Base-by-base conservation (phyloP, 441 rosid species). In the Populus hybrid region DNA sequence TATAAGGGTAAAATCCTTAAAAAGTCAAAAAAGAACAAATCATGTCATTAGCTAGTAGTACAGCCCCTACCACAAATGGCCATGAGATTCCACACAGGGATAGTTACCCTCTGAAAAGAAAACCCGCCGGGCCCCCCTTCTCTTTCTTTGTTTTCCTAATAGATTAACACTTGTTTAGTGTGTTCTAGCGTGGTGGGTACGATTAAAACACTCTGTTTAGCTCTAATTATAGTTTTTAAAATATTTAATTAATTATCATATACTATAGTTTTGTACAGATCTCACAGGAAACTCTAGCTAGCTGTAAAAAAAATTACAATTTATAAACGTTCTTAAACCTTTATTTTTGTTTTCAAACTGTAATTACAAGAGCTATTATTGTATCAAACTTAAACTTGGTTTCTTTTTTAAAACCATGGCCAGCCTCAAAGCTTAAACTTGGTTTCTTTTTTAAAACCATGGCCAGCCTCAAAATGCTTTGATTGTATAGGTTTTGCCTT, bases 41-140 rank as follows among this genome's bases (percentile, higher is more conserved):
- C 6, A 35, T 5, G 38, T 35, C 32, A 30, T 30, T 30, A 30
- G 32, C 32, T 30, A 30, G 38, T 10, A 57, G 67, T 32, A 26
- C 18, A 19, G 14, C 28, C 24, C 14, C 74, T 36, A 50, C 21
- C 30, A 3, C 10, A 35, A 11, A 18, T 30, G 21, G 5, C 26
- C 28, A 42, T n/a, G 53, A 78, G 35, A 59, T 78, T 38, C 64
- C 9, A 40, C 36, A 72, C 16, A 42, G 74, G 21, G 34, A 69
- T 32, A 78, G 75, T 65, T 5, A 24, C 34, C 65, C 9, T 11
- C 35, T 19, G 38, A 14, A 63, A 35, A 35, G 38, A 32, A 73
- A 78, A 32, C 75, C n/a, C 5, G 68, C 63, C 32, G 3, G 32
- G 32, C 32, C 68, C 68, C 32, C 59, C 63, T 32, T 6, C 18